phyloP scores from a whole-genome alignment of 805 yeast genomes.

The Danielia reshetovae region DNA sequence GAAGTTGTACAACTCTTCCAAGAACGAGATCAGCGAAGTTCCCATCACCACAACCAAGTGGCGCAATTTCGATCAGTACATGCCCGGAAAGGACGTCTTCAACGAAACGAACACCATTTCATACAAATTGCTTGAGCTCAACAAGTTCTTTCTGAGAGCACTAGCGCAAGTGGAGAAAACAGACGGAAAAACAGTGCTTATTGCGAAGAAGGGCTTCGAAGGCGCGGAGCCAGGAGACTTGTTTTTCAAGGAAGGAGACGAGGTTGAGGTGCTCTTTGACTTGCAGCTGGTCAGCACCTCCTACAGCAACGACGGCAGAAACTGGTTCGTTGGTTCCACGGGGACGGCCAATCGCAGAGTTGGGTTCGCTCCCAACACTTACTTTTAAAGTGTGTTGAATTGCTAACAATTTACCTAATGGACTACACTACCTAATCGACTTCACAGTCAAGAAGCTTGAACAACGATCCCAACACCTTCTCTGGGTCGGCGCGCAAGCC shows the following conservation, averaged over 20 bases:
- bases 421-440: slow-evolving; percentile 23
- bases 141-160: slow-evolving; percentile 19
- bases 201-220: slow-evolving; percentile 22
- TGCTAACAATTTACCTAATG: not conserved
- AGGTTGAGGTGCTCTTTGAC: slow-evolving; percentile 29
- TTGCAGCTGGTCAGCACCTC: slow-evolving; percentile 23
- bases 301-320: slow-evolving; percentile 16
- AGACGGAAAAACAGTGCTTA: slow-evolving; percentile 2
- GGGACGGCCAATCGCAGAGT: slow-evolving; percentile 17
- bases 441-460: slow-evolving; percentile 37
- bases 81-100: slow-evolving; percentile 6
- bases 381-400: slow-evolving; percentile 3
- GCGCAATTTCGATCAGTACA: slow-evolving; percentile 7
- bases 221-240: slow-evolving; percentile 38
- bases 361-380: slow-evolving; percentile 36
- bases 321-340: slow-evolving; percentile 34
- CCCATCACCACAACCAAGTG: slow-evolving; percentile 20
- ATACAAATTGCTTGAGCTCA: slow-evolving; percentile 22
- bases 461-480: slow-evolving; percentile 36
- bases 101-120: slow-evolving; percentile 20
- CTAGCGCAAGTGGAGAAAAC: slow-evolving; percentile 14
- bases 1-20: slow-evolving; percentile 29
- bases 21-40: slow-evolving; percentile 29
- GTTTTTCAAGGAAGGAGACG: slow-evolving; percentile 31
- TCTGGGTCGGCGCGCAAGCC: slow-evolving; percentile 44